phyloP scores from a whole-genome alignment of 1,139 yeast genomes.

The Debaryomyces singareniensis region DNA sequence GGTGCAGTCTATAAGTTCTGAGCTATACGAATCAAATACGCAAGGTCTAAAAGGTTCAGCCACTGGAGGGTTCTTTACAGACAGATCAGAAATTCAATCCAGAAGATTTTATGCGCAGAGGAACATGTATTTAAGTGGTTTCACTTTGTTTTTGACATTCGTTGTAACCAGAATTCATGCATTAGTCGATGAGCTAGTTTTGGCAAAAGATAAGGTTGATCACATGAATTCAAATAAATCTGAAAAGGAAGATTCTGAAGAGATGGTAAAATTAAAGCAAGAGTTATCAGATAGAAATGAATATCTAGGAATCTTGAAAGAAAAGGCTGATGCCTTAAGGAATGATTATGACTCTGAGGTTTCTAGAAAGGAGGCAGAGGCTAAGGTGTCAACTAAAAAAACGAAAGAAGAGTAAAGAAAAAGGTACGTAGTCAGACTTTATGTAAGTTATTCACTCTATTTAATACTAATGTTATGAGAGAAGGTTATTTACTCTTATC shows the following conservation, averaged over 20 bases:
- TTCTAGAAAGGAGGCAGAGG: too few relatives aligned
- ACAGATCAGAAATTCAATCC: constrained; percentile 77
- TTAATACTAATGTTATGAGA: too few relatives aligned
- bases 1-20: constrained; percentile 65
- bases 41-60: constrained; percentile 14
- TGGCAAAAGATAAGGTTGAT: constrained; percentile 56
- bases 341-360: constrained; percentile 61
- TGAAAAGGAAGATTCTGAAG: constrained; percentile 13
- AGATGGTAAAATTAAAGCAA: constrained; percentile 44
- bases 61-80: constrained; percentile 31
- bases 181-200: constrained; percentile 69
- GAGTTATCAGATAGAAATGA: constrained; percentile 55
- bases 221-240: constrained; percentile 25
- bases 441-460: too few relatives aligned
- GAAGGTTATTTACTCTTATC: constrained; percentile 14
- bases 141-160: constrained; percentile 83
- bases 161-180: constrained; percentile 83
- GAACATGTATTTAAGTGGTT: constrained; percentile 94
- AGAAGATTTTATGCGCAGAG: constrained; percentile 94
- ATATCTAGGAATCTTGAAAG: constrained; percentile 61
- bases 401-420: not conserved
- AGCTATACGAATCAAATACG: constrained; percentile 31
- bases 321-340: constrained; percentile 62
- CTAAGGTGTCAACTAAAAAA: not conserved
- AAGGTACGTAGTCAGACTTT: too few relatives aligned